Conservation (phyloP, 129 eudicot species). For the Ambrosia trifida region DNA sequence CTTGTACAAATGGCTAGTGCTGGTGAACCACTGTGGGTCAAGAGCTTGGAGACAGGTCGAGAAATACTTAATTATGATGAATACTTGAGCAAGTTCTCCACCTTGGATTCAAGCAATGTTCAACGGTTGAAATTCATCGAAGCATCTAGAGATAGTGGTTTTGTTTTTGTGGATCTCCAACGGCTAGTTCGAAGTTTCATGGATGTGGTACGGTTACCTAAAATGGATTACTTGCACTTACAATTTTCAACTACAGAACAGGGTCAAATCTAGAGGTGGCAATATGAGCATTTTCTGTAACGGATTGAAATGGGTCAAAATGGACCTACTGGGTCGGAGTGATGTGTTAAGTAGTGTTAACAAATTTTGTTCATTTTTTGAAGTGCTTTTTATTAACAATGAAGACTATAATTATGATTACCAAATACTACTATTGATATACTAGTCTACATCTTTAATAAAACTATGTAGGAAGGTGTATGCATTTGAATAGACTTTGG, state of each 20-base stretch:
- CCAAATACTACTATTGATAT: not conserved
- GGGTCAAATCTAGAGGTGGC: slow-evolving; percentile 7
- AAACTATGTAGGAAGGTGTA: not conserved
- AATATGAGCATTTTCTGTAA: not conserved
- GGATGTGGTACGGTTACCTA: slow-evolving; percentile 73
- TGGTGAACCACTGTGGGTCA: slow-evolving; percentile 87
- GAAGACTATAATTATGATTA: not conserved
- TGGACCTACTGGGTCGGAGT: not conserved
- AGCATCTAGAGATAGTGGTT: slow-evolving; percentile 79
- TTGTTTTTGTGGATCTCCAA: slow-evolving; percentile 67
- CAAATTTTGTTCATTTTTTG: not conserved
- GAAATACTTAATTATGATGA: slow-evolving; percentile 95
- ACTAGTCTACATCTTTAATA: not conserved
- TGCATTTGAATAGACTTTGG: not conserved
- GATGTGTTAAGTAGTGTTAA: not conserved
- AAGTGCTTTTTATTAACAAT: not conserved
- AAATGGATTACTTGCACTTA: not conserved
- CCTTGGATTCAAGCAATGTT: slow-evolving; percentile 31
- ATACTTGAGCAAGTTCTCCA: slow-evolving; percentile 54
- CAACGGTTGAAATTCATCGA: slow-evolving; percentile 58
- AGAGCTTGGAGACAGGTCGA: slow-evolving; percentile 83
- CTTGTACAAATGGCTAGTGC: slow-evolving; percentile 67
- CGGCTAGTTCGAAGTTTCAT: slow-evolving; percentile 70
- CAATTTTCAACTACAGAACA: not conserved
- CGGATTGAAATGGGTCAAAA: not conserved